Evolutionary conservation across 2,329 filamentous ascomycete species (phyloP), one percentile per base, ranked within the genome.

Genomic region (Clarireedia hainanense): DNA sequence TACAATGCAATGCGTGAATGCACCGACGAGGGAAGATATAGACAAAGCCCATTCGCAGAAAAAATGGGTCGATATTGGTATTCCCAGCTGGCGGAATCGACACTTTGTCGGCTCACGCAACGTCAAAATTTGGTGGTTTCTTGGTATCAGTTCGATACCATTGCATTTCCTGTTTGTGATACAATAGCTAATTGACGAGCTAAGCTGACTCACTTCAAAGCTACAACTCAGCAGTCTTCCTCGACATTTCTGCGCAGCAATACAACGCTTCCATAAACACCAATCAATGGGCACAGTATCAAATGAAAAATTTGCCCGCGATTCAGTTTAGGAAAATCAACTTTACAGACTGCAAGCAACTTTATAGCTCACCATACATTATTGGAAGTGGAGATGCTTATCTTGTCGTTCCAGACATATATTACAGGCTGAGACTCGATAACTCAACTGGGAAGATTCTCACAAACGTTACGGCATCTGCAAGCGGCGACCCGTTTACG

Each of bases 1-100:
- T 57, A 73, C 71, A 55, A 79, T 79, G 76, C 79, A 81, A 58
- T 69, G 74, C 15, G 64, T 81, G 12, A 72, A 68, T 14, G 72
- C 77, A 0, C 79, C 80, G 0, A 80, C 75, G 0, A 67, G 79
- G 24, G 57, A 63, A 7, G 76, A 81, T 42, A 64, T 81, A 10
- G 74, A 81, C 48, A 60, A 59, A 14, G 76, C 76, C 0, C 79
- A 82, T 64, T 50, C 59, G 0, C 60, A 64, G 43, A 61, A 68
- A 0, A 64, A 60, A 10, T 75, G 72, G 72, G 62, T 79, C 0
- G 72, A 75, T 36, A 72, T 78, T 36, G 75, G 78, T 0, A 65
- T 76, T 9, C 65, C 71, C 15, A 75, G 72, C 34, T 36, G 71
- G 4, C 65, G 72, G 0, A 76, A 75, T 57, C 36, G 74, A 12